A percentile compares a stretch with the other conserved stretches of the same genome.
Evolutionary conservation across 331 rosid genomes (phyloP).

Genomic region (Telfairia occidentalis): DNA sequence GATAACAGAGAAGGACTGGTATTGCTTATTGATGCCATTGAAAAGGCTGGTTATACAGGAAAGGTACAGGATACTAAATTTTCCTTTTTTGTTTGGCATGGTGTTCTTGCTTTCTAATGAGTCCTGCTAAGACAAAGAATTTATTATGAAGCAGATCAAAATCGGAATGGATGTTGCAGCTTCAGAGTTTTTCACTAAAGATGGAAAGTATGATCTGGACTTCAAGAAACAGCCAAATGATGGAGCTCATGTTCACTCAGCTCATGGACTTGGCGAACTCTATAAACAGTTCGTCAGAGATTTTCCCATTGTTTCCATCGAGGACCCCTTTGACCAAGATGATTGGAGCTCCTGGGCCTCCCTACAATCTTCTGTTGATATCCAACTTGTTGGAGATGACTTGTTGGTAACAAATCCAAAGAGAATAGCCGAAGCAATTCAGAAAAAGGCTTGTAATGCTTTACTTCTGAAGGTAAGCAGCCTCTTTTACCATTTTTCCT

Average conservation of each 20-base stretch:
- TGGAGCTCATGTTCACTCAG: constrained; percentile 71
- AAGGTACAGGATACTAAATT: constrained; percentile 35
- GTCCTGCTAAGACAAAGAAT: constrained; percentile 8
- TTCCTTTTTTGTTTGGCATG: neutral
- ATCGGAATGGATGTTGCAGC: constrained; percentile 99
- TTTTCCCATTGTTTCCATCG: constrained; percentile 90
- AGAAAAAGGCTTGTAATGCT: constrained; percentile 90
- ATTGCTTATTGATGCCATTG: constrained; percentile 91
- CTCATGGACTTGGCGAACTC: constrained; percentile 62
- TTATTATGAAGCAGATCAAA: constrained; percentile 55
- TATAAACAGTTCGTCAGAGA: constrained; percentile 73
- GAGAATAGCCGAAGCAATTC: constrained; percentile 81
- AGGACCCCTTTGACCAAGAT: constrained; percentile 99
- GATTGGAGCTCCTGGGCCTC: constrained; percentile 96
- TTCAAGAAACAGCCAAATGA: constrained; percentile 93
- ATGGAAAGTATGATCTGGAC: constrained; percentile 69
- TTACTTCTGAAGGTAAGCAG: constrained; percentile 74
- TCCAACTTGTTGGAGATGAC: constrained; percentile 95
- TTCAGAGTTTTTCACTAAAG: constrained; percentile 81
- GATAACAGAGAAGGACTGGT: constrained; percentile 92
- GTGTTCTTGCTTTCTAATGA: neutral
- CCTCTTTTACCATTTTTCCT: neutral
- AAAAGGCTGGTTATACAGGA: constrained; percentile 95
- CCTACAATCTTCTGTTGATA: constrained; percentile 71
- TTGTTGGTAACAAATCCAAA: constrained; percentile 89